These are phyloP conservation scores for Naganishia albida DNA, from an alignment of 1,284 basidiomycete species.

Conservation along the genomic window DNA sequence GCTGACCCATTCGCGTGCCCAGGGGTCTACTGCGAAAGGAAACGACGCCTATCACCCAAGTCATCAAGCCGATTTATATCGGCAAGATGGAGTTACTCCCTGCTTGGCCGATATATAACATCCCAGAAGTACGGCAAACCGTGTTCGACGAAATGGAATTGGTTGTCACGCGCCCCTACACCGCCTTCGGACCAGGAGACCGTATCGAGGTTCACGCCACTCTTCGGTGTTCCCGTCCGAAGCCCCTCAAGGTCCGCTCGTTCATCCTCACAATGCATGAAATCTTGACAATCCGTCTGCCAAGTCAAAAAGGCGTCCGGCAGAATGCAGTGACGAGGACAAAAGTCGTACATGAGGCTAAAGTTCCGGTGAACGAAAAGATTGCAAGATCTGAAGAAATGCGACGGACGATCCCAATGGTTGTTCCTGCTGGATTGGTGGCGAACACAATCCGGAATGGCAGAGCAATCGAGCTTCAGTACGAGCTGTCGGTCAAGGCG, in stretches of 20 bases:
- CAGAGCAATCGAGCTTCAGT: slow-evolving; percentile 76
- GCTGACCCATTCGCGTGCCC: neutral
- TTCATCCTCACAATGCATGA: slow-evolving; percentile 79
- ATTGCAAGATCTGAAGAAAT: slow-evolving; percentile 70
- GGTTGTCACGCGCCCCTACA: slow-evolving; percentile 66
- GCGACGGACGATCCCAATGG: slow-evolving; percentile 67
- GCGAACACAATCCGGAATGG: slow-evolving; percentile 74
- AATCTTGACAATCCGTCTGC: slow-evolving; percentile 57
- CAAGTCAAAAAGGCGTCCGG: slow-evolving; percentile 33
- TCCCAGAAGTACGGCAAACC: slow-evolving; percentile 70
- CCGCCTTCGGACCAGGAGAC: slow-evolving; percentile 80
- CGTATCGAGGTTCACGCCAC: slow-evolving; percentile 69
- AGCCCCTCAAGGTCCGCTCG: slow-evolving; percentile 72
- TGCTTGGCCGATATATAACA: slow-evolving; percentile 82
- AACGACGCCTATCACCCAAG: slow-evolving; percentile 63
- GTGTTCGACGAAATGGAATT: slow-evolving; percentile 68
- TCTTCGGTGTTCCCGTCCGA: slow-evolving; percentile 55
- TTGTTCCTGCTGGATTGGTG: slow-evolving; percentile 69
- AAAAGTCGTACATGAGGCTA: slow-evolving; percentile 56
- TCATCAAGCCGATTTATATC: slow-evolving; percentile 69
- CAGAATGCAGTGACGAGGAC: slow-evolving; percentile 27
- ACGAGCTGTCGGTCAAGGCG: slow-evolving; percentile 72
- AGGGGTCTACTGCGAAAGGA: slow-evolving; percentile 73
- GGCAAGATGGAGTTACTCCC: slow-evolving; percentile 87
- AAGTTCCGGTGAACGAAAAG: slow-evolving; percentile 67